Evolutionary conservation across 495 filamentous ascomycete species (phyloP).

Genomic region (Penicillium lagena): DNA sequence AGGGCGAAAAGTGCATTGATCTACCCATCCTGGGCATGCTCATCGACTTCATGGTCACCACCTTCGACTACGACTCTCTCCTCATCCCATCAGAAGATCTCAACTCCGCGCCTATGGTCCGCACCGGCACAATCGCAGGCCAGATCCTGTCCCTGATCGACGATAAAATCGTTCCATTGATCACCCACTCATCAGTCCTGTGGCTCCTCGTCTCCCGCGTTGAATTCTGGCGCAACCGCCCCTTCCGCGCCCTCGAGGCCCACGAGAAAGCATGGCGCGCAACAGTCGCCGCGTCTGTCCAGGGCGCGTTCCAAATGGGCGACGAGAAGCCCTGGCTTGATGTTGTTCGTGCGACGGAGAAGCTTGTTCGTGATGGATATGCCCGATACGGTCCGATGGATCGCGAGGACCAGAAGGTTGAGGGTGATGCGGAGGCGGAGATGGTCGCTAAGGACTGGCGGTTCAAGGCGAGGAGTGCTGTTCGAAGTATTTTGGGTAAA

Average conservation of each 20-base stretch:
- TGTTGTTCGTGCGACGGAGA: constrained; percentile 41
- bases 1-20: constrained; percentile 76
- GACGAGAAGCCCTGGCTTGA: constrained; percentile 43
- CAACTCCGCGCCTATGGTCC: constrained; percentile 21
- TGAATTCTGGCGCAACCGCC: constrained; percentile 62
- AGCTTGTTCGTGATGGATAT: constrained; percentile 42
- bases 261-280: constrained; percentile 86
- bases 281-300: constrained; percentile 44
- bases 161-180: constrained; percentile 64
- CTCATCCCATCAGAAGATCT: constrained; percentile 17
- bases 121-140: constrained; percentile 39
- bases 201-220: constrained; percentile 70
- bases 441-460: constrained; percentile 60
- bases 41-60: constrained; percentile 58
- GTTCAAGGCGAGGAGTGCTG: constrained; percentile 78
- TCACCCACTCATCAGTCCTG: constrained; percentile 68
- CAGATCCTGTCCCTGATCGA: constrained; percentile 70
- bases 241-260: constrained; percentile 64
- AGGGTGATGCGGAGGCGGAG: constrained; percentile 25
- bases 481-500: constrained; percentile 73
- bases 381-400: constrained; percentile 38
- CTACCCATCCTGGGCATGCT: constrained; percentile 62
- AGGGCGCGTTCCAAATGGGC: constrained; percentile 42
- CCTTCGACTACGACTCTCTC: constrained; percentile 35
- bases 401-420: constrained; percentile 23